Base-by-base conservation (phyloP, 2,329 filamentous ascomycete species). In the Fusarium sp. region DNA sequence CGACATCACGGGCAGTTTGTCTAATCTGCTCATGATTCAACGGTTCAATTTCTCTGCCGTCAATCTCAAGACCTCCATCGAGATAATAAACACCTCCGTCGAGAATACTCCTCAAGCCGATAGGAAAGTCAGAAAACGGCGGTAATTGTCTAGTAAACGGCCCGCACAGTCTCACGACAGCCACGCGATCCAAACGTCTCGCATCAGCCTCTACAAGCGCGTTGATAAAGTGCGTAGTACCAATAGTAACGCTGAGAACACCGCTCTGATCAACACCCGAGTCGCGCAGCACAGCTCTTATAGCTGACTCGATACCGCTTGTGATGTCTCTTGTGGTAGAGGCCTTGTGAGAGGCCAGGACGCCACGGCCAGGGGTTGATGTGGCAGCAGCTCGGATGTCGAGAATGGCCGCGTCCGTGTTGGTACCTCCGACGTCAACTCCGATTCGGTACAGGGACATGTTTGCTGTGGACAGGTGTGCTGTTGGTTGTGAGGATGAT, bases 181-280 rank as follows among this genome's bases (percentile, higher is more conserved):
- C 85, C 4, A 86, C 85, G 13, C 80, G 81, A 41, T 79, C 80
- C 23, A 86, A 78, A 8, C 83, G 76, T 26, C 80, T 73, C 2
- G 79, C 79, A 76, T 86, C 84, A 32, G 81, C 81, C 66, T 86
- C 83, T 14, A 86, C 80, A 10, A 86, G 79, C 0, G 85, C 84
- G 73, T 86, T 86, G 72, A 86, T 83, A 65, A 86, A 86, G 70
- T 85, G 84, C 1, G 83, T 84, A 4, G 84, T 86, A 30, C 86
- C 85, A 67, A 87, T 85, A 5, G 84, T 84, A 15, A 87, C 84
- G 38, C 82, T 84, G 41, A 83, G 73, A 8, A 87, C 81, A 17
- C 80, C 78, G 26, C 69, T 69, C 45, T 81, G 77, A 33, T 82
- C 78, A 48, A 85, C 75, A 0, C 74, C 67, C 2, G 83, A 82